phyloP scores from a whole-genome alignment of 306 rosid genomes.

The Echinosophora koreensis region DNA sequence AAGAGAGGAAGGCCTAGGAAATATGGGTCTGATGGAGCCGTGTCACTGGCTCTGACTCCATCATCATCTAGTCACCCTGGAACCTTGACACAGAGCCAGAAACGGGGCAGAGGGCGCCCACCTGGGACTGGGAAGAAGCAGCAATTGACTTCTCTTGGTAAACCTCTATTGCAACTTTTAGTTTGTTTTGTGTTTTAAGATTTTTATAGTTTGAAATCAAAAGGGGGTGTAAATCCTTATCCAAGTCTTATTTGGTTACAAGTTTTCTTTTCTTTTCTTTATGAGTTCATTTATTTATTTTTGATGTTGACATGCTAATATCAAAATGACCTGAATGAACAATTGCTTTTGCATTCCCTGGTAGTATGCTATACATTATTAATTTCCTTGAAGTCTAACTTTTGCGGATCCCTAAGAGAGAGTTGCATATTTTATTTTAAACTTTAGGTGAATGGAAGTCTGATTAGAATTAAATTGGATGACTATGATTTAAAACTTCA shows the following conservation, averaged over 20 bases:
- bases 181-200: constrained; percentile 27
- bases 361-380: constrained; percentile 24
- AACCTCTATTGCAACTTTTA: constrained; percentile 37
- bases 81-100: constrained; percentile 52
- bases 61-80: constrained; percentile 62
- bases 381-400: constrained; percentile 8
- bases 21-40: constrained; percentile 86
- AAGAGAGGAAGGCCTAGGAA: constrained; percentile 97
- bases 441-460: not conserved
- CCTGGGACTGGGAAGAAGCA: constrained; percentile 93
- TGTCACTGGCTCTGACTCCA: constrained; percentile 81
- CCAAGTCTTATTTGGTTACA: not conserved
- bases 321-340: constrained; percentile 13
- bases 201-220: constrained; percentile 31
- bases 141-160: constrained; percentile 80
- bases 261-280: not conserved
- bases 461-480: not conserved
- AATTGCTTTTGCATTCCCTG: not conserved
- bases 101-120: constrained; percentile 92
- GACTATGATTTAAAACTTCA: not conserved
- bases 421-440: not conserved
- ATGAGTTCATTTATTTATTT: not conserved
- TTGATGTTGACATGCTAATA: constrained; percentile 24
- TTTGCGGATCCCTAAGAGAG: constrained; percentile 6
- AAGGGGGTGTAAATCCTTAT: constrained; percentile 1